phyloP scores from a whole-genome alignment of 2,329 filamentous ascomycete genomes.

The Esteya vermicola region DNA sequence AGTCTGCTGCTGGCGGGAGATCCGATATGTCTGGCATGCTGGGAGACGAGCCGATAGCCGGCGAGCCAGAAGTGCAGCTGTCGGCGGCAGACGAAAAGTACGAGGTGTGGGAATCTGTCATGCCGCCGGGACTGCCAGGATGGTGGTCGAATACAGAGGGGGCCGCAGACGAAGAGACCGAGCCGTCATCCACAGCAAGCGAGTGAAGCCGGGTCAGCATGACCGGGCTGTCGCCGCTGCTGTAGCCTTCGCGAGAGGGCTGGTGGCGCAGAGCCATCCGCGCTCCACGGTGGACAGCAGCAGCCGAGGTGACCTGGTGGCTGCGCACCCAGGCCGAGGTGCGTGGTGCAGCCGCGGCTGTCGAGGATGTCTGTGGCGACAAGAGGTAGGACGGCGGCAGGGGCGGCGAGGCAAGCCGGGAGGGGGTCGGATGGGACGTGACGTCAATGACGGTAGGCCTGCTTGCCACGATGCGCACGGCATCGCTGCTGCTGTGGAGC shows the following conservation, averaged over 20 bases:
- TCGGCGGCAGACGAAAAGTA: slow-evolving; percentile 7
- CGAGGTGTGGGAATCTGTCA: slow-evolving; percentile 7
- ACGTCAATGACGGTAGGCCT: background rate
- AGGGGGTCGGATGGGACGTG: background rate
- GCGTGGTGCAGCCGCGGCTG: slow-evolving; percentile 5
- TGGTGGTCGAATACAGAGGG: slow-evolving; percentile 2
- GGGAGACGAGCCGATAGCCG: slow-evolving; percentile 3
- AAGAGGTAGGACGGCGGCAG: background rate
- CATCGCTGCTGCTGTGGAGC: background rate
- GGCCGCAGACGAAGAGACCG: background rate
- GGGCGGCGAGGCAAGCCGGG: background rate
- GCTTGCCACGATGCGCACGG: background rate
- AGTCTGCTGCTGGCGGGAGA: background rate
- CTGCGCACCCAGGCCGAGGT: slow-evolving; percentile 10
- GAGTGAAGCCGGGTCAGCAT: slow-evolving; percentile 10
- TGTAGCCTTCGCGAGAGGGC: slow-evolving; percentile 7
- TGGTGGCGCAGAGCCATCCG: slow-evolving; percentile 3
- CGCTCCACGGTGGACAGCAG: background rate
- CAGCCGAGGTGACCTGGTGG: slow-evolving; percentile 2
- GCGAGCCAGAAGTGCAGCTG: slow-evolving; percentile 7
- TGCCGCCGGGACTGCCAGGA: slow-evolving; percentile 4
- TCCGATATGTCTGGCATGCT: slow-evolving; percentile 1
- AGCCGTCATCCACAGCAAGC: slow-evolving; percentile 6
- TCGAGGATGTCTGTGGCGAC: background rate
- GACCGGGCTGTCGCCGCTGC: slow-evolving; percentile 3